phyloP scores from a whole-genome alignment of 495 filamentous ascomycete genomes.

The Penicillium pulvis region DNA sequence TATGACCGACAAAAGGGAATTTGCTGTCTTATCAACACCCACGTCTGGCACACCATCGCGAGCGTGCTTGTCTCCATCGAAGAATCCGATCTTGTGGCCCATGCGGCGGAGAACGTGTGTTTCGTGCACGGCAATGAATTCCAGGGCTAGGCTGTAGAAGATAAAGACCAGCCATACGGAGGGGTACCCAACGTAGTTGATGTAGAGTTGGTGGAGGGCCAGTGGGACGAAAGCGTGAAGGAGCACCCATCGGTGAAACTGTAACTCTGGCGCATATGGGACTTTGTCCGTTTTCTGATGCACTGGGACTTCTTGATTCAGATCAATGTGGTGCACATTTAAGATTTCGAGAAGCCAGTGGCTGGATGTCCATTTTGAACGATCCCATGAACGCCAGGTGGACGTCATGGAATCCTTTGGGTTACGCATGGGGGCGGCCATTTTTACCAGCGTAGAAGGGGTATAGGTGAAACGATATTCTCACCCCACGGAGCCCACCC shows the following conservation, averaged over 20 bases:
- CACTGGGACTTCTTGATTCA: constrained; percentile 38
- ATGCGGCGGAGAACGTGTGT: constrained; percentile 33
- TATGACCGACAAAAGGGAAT: constrained; percentile 29
- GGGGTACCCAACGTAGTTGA: constrained; percentile 28
- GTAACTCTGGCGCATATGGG: constrained; percentile 40
- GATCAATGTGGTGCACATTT: constrained; percentile 35
- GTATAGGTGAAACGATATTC: neutral
- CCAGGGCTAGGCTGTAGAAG: constrained; percentile 40
- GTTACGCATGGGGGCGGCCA: neutral
- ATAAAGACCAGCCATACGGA: constrained; percentile 36
- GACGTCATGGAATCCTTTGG: constrained; percentile 48
- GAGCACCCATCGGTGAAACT: constrained; percentile 40
- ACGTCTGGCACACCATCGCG: constrained; percentile 37
- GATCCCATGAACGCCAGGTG: constrained; percentile 40
- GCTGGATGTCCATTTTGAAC: constrained; percentile 34
- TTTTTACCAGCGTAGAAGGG: neutral
- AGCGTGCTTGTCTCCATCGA: constrained; percentile 36
- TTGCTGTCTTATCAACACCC: constrained; percentile 29
- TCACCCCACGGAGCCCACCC: neutral
- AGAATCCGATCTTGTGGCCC: constrained; percentile 32
- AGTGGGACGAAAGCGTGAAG: constrained; percentile 41
- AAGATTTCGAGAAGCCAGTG: constrained; percentile 40
- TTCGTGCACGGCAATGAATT: constrained; percentile 39
- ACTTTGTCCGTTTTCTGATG: constrained; percentile 40
- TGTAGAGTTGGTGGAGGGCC: constrained; percentile 39